Percentiles rank a stretch among this genome's conserved stretches.
Evolutionary conservation across 352 stramenopile species (phyloP).

Genomic region (Pythium insidiosum): DNA sequence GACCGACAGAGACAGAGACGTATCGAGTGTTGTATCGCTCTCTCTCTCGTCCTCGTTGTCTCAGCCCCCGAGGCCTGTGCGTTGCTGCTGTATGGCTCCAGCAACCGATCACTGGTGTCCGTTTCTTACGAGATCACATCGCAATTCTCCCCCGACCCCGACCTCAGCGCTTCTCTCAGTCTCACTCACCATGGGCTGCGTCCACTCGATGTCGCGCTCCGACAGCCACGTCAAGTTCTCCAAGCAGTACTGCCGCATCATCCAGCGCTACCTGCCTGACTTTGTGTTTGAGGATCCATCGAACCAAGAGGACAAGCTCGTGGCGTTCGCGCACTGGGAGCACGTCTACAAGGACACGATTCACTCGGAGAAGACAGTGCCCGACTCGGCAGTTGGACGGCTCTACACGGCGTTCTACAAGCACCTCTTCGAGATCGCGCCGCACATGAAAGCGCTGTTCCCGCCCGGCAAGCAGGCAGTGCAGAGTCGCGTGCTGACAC

Average conservation of each 20-base stretch:
- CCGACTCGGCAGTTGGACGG: conserved; percentile 33
- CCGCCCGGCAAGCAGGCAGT: conserved; percentile 57
- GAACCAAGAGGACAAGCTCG: conserved; percentile 35
- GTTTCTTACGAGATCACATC: too few relatives aligned
- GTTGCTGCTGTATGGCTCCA: too few relatives aligned
- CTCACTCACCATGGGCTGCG: conserved; percentile 9
- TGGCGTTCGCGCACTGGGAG: conserved; percentile 58
- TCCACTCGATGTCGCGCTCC: conserved; percentile 2
- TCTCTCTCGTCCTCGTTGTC: too few relatives aligned
- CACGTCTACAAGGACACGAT: conserved; percentile 63
- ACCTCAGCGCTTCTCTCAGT: too few relatives aligned
- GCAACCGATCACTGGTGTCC: too few relatives aligned
- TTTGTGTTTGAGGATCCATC: conserved; percentile 43
- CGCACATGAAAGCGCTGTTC: conserved; percentile 60
- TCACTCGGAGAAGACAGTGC: conserved; percentile 37
- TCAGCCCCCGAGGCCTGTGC: too few relatives aligned
- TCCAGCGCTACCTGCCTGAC: conserved; percentile 52
- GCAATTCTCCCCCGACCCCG: too few relatives aligned
- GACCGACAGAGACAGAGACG: too few relatives aligned
- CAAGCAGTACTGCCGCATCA: conserved; percentile 57
- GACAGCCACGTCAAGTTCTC: conserved; percentile 28
- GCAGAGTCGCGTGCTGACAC: conserved; percentile 55
- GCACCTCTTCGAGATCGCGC: conserved; percentile 49
- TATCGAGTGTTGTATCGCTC: too few relatives aligned
- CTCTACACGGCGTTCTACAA: conserved; percentile 64